Evolutionary conservation across 208 protist genomes (phyloP).

Genomic region (Wallacemonas sp.): DNA sequence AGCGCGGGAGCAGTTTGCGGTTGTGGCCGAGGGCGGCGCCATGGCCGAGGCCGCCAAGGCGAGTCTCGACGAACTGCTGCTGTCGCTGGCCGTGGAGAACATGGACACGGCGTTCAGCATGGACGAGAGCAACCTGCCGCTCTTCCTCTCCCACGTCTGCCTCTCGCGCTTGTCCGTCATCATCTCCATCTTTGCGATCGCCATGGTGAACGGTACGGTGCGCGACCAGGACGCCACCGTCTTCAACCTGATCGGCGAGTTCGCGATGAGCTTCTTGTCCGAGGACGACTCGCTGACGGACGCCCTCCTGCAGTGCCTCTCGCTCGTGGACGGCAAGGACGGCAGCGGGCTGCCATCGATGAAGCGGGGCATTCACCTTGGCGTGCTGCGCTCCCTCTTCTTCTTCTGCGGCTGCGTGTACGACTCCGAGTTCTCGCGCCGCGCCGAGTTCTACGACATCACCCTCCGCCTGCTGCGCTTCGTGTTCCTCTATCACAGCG

Average conservation of each 20-base stretch:
- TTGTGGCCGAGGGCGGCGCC: neutral
- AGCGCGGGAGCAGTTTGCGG: slow-evolving; percentile 34
- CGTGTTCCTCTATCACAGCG: slow-evolving; percentile 80
- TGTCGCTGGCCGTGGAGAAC: slow-evolving; percentile 49
- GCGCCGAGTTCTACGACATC: slow-evolving; percentile 70
- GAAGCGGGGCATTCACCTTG: slow-evolving; percentile 44
- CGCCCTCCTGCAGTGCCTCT: slow-evolving; percentile 67
- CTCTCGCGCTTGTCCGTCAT: slow-evolving; percentile 86
- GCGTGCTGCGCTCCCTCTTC: slow-evolving; percentile 81
- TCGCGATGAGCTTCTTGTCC: slow-evolving; percentile 63
- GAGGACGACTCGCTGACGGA: slow-evolving; percentile 63
- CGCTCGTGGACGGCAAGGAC: slow-evolving; percentile 33
- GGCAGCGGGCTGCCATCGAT: slow-evolving; percentile 9
- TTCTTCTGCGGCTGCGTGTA: slow-evolving; percentile 84
- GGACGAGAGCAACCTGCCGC: slow-evolving; percentile 5
- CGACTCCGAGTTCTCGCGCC: slow-evolving; percentile 48
- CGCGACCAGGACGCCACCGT: slow-evolving; percentile 40
- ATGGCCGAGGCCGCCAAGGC: slow-evolving; percentile 5
- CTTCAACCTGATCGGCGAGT: slow-evolving; percentile 54
- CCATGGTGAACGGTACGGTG: slow-evolving; percentile 52
- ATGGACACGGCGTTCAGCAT: slow-evolving; percentile 18
- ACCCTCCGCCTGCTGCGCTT: slow-evolving; percentile 69
- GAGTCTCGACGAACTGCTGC: slow-evolving; percentile 31
- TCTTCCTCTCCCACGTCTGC: slow-evolving; percentile 76
- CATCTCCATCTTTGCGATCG: slow-evolving; percentile 78